Percentiles rank a stretch among this genome's conserved stretches.
Conservation (phyloP, 345 rosid genomes). For the Triadica sebifera region DNA sequence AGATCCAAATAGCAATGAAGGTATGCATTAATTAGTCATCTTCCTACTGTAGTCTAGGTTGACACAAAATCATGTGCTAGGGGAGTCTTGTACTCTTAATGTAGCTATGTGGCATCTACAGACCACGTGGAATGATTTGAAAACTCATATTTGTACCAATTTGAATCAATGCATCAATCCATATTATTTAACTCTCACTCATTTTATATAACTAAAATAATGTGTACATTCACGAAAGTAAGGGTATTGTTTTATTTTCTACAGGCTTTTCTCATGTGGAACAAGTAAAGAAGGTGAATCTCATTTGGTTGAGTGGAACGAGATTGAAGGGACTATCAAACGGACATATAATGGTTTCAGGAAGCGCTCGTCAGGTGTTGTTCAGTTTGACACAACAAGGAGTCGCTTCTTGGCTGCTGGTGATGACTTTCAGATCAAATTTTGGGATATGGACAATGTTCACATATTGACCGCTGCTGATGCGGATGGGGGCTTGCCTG, state of each 20-base stretch:
- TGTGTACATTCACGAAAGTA: neutral
- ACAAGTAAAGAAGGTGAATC: conserved; percentile 72
- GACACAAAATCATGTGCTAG: too few species aligned
- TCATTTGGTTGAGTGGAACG: conserved; percentile 66
- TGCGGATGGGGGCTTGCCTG: conserved; percentile 64
- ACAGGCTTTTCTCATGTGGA: conserved; percentile 70
- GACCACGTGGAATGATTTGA: too few species aligned
- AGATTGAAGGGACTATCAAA: conserved; percentile 61
- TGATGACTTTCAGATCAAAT: conserved; percentile 58
- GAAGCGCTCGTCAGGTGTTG: conserved; percentile 53
- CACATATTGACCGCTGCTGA: conserved; percentile 44
- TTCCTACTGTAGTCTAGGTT: too few species aligned
- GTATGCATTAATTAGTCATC: too few species aligned
- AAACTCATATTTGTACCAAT: too few species aligned
- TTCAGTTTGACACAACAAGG: conserved; percentile 64
- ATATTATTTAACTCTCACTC: conserved; percentile 13
- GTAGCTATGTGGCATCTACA: too few species aligned
- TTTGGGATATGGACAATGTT: conserved; percentile 67
- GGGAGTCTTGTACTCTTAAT: too few species aligned
- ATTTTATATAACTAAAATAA: neutral
- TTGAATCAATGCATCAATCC: too few species aligned
- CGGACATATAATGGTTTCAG: conserved; percentile 56
- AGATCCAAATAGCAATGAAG: too few species aligned
- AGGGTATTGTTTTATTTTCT: conserved; percentile 8
- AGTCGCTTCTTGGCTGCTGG: conserved; percentile 65